phyloP scores from a whole-genome alignment of 2,329 filamentous ascomycete species.

The Lecanicillium sp. region DNA sequence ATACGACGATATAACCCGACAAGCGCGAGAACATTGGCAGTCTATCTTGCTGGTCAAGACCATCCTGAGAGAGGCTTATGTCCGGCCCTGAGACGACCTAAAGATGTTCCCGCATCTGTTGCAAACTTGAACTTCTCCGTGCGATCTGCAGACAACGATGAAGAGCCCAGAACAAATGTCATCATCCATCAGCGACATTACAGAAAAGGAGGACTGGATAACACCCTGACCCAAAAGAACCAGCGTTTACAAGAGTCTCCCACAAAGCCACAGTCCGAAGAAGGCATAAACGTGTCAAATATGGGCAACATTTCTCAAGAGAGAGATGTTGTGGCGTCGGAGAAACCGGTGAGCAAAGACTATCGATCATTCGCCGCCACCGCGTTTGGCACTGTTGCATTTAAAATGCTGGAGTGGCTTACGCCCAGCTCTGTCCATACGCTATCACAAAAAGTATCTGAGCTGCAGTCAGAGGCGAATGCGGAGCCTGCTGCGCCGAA shows the following conservation, averaged over 20 bases:
- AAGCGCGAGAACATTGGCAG: constrained; percentile 73
- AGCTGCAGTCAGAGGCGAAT: neutral
- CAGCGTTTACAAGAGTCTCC: too few species aligned
- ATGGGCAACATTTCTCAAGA: too few species aligned
- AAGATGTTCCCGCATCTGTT: constrained; percentile 34
- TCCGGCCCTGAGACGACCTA: constrained; percentile 34
- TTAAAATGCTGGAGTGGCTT: constrained; percentile 66
- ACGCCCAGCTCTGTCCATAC: constrained; percentile 47
- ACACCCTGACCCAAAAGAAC: too few species aligned
- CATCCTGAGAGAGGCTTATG: constrained; percentile 67
- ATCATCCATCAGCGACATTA: too few species aligned
- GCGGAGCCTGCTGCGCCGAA: neutral
- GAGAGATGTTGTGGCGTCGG: constrained; percentile 29
- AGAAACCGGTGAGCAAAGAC: constrained; percentile 43
- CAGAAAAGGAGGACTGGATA: too few species aligned
- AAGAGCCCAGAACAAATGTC: too few species aligned
- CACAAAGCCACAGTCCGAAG: too few species aligned
- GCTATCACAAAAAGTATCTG: constrained; percentile 30
- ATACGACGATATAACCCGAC: constrained; percentile 72
- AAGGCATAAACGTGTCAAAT: too few species aligned
- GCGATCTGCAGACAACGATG: neutral
- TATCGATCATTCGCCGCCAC: constrained; percentile 54
- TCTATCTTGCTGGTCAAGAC: constrained; percentile 72
- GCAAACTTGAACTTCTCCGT: constrained; percentile 36
- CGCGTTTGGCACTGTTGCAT: constrained; percentile 55